These are phyloP conservation scores for Fragosphaeria purpurea DNA, from an alignment of 2,329 filamentous ascomycete species.

Conservation along the genomic window DNA sequence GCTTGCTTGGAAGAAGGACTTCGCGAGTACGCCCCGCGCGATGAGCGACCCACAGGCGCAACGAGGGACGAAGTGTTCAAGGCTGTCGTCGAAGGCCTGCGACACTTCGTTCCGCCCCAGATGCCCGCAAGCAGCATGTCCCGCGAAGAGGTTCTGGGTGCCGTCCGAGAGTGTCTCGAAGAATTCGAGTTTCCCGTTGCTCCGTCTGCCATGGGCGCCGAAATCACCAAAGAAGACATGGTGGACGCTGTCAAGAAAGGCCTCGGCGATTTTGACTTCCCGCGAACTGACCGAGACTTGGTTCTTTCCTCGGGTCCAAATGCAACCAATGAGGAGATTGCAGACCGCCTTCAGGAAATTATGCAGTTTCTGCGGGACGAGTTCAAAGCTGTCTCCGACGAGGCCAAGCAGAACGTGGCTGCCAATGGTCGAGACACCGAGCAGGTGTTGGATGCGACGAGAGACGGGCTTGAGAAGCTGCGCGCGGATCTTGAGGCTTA, in stretches of 20 bases:
- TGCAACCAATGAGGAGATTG: conserved; percentile 36
- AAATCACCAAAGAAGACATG: conserved; percentile 53
- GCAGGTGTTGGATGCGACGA: conserved; percentile 78
- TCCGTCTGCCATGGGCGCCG: conserved; percentile 40
- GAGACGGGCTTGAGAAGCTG: conserved; percentile 75
- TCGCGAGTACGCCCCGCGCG: conserved; percentile 55
- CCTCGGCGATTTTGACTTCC: conserved; percentile 40
- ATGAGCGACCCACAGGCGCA: conserved; percentile 47
- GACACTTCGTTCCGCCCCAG: conserved; percentile 66
- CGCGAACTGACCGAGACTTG: conserved; percentile 15
- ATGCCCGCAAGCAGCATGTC: conserved; percentile 57
- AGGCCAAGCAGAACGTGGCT: conserved; percentile 67
- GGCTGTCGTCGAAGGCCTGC: conserved; percentile 76
- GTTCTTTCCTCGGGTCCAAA: conserved; percentile 27
- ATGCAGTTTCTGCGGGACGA: conserved; percentile 49
- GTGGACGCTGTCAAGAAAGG: conserved; percentile 54
- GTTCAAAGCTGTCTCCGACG: conserved; percentile 49
- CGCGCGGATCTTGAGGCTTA: conserved; percentile 73
- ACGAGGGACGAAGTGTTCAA: conserved; percentile 77
- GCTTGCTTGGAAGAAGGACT: conserved; percentile 80
- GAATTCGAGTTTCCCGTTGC: conserved; percentile 68
- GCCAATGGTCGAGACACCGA: conserved; percentile 75
- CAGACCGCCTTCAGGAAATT: conserved; percentile 54
- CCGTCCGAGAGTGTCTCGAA: conserved; percentile 77
- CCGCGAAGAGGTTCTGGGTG: conserved; percentile 72